Conservation (phyloP, 345 rosid genomes). For the Eutrema heterophyllum region DNA sequence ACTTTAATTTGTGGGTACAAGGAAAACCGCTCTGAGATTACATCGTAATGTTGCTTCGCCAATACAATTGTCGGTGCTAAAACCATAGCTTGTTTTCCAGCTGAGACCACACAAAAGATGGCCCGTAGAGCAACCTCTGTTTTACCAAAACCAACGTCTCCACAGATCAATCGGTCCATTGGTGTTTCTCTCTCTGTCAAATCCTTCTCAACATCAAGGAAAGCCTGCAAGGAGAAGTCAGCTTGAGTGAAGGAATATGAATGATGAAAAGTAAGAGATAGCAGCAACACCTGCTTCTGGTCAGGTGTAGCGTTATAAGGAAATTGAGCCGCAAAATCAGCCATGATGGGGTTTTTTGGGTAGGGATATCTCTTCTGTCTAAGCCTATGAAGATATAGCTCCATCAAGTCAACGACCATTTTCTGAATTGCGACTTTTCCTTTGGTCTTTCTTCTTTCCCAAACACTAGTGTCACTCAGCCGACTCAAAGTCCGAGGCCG, state of each 20-base stretch:
- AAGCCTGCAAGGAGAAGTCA: conserved; percentile 62
- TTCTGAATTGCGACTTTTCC: conserved; percentile 95
- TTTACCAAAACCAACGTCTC: conserved; percentile 99
- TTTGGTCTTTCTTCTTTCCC: conserved; percentile 93
- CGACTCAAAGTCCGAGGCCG: conserved; percentile 79
- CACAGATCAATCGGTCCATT: conserved; percentile 92
- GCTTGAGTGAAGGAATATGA: conserved; percentile 18
- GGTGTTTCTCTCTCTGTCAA: conserved; percentile 91
- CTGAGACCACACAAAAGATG: conserved; percentile 74
- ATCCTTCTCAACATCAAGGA: conserved; percentile 85
- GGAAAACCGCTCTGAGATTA: conserved; percentile 74
- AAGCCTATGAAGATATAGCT: conserved; percentile 84
- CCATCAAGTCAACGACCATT: conserved; percentile 98
- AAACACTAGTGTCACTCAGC: conserved; percentile 65
- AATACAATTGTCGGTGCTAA: conserved; percentile 92
- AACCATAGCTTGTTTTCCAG: conserved; percentile 96
- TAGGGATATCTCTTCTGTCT: conserved; percentile 80
- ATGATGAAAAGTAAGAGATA: conserved; percentile 6
- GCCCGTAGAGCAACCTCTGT: conserved; percentile 97
- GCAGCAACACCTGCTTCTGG: conserved; percentile 59
- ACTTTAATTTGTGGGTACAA: conserved; percentile 53
- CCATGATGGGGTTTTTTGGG: conserved; percentile 61
- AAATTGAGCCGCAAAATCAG: conserved; percentile 63
- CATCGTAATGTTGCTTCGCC: conserved; percentile 94
- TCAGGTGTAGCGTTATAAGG: conserved; percentile 88